phyloP scores from a whole-genome alignment of 139 green algal genomes.

The Closterium sp. region DNA sequence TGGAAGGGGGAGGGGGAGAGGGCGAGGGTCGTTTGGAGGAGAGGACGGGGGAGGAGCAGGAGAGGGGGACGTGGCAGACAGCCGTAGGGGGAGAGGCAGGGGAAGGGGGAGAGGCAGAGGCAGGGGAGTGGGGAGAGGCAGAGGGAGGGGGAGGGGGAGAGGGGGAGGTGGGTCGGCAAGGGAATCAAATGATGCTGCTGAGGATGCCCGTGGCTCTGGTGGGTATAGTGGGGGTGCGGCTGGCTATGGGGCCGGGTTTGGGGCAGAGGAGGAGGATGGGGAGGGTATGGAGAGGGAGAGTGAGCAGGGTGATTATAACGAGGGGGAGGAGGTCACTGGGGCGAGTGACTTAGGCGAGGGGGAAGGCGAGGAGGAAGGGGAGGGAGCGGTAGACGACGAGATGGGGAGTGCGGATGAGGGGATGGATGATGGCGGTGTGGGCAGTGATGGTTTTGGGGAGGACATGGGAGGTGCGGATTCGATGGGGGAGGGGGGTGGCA shows the following conservation, averaged over 20 bases:
- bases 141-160: slow-evolving; percentile 8
- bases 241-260: background rate
- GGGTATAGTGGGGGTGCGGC: background rate
- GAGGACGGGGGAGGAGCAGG: background rate
- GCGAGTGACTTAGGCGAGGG: background rate
- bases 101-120: background rate
- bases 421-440: background rate
- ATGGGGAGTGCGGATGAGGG: background rate
- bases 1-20: background rate
- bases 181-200: background rate
- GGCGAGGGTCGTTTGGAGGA: background rate
- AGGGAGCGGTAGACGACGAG: background rate
- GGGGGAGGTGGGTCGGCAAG: background rate
- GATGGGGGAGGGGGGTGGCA: background rate
- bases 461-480: background rate
- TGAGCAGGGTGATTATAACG: background rate
- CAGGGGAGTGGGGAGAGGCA: background rate
- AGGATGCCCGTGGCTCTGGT: background rate
- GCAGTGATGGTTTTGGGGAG: background rate
- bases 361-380: background rate
- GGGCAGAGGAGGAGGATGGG: background rate
- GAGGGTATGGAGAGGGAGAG: background rate
- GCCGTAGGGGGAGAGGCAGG: background rate
- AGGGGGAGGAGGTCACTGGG: background rate
- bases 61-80: background rate